phyloP scores from a whole-genome alignment of 306 rosid species.

The Prunus campanulata region DNA sequence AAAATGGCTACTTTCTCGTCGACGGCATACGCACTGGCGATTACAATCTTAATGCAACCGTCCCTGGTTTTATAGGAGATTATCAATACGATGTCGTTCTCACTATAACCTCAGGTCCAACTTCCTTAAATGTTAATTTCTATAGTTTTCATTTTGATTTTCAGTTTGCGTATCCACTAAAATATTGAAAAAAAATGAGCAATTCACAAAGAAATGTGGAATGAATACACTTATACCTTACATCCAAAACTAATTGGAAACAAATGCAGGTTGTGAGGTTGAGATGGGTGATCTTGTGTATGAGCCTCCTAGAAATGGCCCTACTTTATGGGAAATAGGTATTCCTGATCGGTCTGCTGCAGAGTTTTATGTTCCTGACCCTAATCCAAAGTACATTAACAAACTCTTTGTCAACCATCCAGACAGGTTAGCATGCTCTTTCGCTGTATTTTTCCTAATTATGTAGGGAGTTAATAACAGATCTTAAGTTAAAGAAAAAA shows the following conservation, averaged over 20 bases:
- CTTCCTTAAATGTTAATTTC: background rate
- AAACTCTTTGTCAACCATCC: conserved; percentile 75
- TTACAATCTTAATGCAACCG: conserved; percentile 80
- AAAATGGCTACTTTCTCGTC: conserved; percentile 65
- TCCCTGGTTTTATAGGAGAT: conserved; percentile 89
- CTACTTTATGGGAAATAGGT: conserved; percentile 97
- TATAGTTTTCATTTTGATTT: background rate
- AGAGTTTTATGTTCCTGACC: conserved; percentile 84
- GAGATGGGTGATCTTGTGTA: conserved; percentile 59
- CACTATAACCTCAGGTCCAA: conserved; percentile 55
- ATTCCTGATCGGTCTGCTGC: conserved; percentile 87
- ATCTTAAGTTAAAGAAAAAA: too few species aligned
- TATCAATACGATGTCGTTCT: conserved; percentile 50
- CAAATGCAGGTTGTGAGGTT: conserved; percentile 44
- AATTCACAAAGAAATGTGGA: too few species aligned
- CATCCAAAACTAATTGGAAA: background rate
- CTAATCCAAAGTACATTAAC: conserved; percentile 74
- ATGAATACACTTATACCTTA: too few species aligned
- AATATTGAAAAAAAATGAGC: background rate
- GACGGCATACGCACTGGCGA: conserved; percentile 39
- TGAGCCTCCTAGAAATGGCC: conserved; percentile 89
- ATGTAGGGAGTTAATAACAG: too few species aligned
- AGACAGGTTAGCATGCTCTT: conserved; percentile 46
- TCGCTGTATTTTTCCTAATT: background rate
- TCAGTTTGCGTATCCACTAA: background rate